These are phyloP conservation scores for Cucumis sativus DNA, from an alignment of 306 rosid genomes.

Conservation along the genomic window Cucumber_9930_V3 NC_026657.2:7229501-7230000, in stretches of 20 bases:
- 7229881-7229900: no score
- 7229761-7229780: not conserved
- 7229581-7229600: not conserved
- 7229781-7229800: no score
- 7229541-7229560: no score
- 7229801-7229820: not conserved
- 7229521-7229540: no score
- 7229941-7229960: not conserved
- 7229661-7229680: slow-evolving; percentile 1
- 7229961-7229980: not conserved
- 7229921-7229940: not conserved
- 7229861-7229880: no score
- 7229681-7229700: not conserved
- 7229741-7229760: not conserved
- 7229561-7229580: no score
- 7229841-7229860: not conserved
- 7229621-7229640: not conserved
- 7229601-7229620: not conserved
- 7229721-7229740: not conserved
- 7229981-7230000: not conserved
- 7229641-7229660: not conserved
- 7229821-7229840: not conserved
- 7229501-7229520: no score
- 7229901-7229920: not conserved
- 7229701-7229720: not conserved